Percentiles rank a stretch among this genome's conserved stretches.
Conservation (phyloP, 768 basidiomycete species). For the Podaxis mareebaensis region DNA sequence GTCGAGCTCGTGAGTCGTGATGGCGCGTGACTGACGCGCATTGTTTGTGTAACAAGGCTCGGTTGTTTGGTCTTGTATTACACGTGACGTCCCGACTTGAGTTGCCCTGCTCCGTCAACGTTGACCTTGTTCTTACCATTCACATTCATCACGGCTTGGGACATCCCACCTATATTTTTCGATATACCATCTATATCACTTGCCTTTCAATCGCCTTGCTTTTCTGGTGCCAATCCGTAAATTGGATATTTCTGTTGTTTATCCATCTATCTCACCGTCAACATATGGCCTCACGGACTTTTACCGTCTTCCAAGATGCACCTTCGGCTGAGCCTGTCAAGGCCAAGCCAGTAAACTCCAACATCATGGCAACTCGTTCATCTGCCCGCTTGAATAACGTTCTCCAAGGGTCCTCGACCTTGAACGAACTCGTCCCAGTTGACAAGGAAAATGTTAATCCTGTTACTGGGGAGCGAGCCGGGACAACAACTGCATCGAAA, state of each 20-base stretch:
- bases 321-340: conserved; percentile 33
- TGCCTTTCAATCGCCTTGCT: conserved; percentile 17
- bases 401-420: conserved; percentile 29
- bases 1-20: background rate
- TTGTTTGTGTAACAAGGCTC: background rate
- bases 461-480: conserved; percentile 64
- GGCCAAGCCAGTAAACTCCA: conserved; percentile 28
- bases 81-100: conserved; percentile 11
- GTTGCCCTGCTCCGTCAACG: conserved; percentile 12
- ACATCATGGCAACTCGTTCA: conserved; percentile 32
- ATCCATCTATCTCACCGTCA: conserved; percentile 22
- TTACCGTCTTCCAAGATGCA: conserved; percentile 65
- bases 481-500: conserved; percentile 42
- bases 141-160: background rate
- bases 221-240: background rate
- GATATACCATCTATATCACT: conserved; percentile 14
- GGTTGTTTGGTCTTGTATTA: background rate
- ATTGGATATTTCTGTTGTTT: conserved; percentile 20
- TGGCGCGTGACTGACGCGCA: conserved; percentile 6
- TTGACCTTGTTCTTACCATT: conserved; percentile 12
- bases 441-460: conserved; percentile 86
- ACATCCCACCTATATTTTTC: conserved; percentile 1
- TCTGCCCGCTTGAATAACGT: conserved; percentile 27
- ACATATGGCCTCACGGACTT: conserved; percentile 63
- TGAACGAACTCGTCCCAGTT: conserved; percentile 36